Percentiles rank a stretch among this genome's conserved stretches.
Conservation (phyloP, 441 rosid genomes). For the Adansonia grandidieri region DNA sequence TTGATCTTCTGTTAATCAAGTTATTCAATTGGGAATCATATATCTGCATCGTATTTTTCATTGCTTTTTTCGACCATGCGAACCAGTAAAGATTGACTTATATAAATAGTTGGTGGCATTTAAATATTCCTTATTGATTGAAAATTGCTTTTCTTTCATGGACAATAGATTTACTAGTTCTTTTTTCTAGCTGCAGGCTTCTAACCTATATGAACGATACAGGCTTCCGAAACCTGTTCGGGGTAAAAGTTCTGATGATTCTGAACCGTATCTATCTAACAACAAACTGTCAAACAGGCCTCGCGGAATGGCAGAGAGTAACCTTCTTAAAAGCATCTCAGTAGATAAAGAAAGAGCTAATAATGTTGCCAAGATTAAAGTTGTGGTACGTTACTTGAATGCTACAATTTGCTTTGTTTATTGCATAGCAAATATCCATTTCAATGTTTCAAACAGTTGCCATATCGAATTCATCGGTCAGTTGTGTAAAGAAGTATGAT, state of each 20-base stretch:
- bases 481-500: not conserved
- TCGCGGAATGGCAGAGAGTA: not conserved
- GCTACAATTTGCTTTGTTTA: not conserved
- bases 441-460: not conserved
- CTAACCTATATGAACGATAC: not conserved
- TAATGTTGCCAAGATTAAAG: conserved; percentile 10
- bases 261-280: not conserved
- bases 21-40: not conserved
- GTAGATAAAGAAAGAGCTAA: not conserved
- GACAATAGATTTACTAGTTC: not conserved
- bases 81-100: not conserved
- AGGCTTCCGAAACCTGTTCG: not conserved
- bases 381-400: not conserved
- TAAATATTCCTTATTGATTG: not conserved
- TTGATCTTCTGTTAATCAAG: not conserved
- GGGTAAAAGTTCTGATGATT: not conserved
- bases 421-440: not conserved
- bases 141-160: not conserved
- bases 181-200: not conserved
- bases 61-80: not conserved
- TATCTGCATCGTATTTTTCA: not conserved
- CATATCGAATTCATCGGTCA: not conserved
- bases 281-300: not conserved
- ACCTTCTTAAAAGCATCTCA: not conserved
- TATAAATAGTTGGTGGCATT: not conserved